Evolutionary conservation across 169 alveolate genomes (phyloP).

Genomic region (Plasmodium malariae): DNA sequence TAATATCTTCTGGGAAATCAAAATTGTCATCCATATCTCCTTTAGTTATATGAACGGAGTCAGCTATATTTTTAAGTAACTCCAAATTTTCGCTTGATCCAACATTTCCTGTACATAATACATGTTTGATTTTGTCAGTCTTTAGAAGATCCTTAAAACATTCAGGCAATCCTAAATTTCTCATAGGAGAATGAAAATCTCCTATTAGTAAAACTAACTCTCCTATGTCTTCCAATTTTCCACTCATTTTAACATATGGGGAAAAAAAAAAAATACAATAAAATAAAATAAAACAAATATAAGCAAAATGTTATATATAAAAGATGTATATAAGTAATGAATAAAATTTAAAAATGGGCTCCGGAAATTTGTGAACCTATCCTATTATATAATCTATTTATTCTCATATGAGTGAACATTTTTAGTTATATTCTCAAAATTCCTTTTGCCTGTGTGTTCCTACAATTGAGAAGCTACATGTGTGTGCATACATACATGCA

Average conservation of each 20-base stretch:
- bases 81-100: constrained; percentile 84
- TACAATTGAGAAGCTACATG: no score
- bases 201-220: constrained; percentile 86
- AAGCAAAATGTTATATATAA: neutral
- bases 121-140: constrained; percentile 85
- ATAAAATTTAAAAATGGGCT: no score
- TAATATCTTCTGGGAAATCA: constrained; percentile 81
- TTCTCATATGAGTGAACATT: no score
- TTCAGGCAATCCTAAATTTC: constrained; percentile 84
- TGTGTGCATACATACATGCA: no score
- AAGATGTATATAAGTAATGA: neutral
- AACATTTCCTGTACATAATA: constrained; percentile 86
- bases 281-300: constrained; percentile 1
- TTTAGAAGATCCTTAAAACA: constrained; percentile 84
- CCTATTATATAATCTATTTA: no score
- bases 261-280: neutral
- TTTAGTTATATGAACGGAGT: constrained; percentile 84
- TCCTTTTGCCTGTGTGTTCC: no score
- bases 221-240: constrained; percentile 74
- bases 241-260: constrained; percentile 34
- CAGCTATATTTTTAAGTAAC: constrained; percentile 83
- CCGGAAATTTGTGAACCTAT: no score
- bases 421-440: no score
- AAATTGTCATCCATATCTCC: constrained; percentile 85
- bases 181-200: constrained; percentile 86